phyloP scores from a whole-genome alignment of 768 basidiomycete genomes.

The Calvatia gigantea region DNA sequence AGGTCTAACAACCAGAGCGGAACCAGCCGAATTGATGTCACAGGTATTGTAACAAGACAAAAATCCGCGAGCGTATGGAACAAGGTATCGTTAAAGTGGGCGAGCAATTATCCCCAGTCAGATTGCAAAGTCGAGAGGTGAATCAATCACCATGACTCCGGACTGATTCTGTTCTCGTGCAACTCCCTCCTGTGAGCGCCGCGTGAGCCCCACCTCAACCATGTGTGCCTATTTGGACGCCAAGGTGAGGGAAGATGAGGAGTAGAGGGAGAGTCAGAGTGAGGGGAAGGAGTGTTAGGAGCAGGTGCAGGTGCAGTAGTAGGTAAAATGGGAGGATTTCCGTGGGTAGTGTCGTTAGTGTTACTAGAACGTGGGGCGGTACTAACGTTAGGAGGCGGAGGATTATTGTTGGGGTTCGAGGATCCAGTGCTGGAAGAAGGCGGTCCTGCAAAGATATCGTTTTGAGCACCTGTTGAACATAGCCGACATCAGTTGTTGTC shows the following conservation, averaged over 20 bases:
- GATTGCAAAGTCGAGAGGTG: neutral
- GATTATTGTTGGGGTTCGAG: neutral
- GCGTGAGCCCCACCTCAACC: neutral
- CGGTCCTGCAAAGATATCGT: conserved; percentile 3
- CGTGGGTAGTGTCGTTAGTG: neutral
- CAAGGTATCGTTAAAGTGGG: too few relatives aligned
- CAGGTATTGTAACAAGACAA: too few relatives aligned
- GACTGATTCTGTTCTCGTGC: neutral
- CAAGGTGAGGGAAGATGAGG: neutral
- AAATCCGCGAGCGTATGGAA: too few relatives aligned
- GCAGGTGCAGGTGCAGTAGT: neutral
- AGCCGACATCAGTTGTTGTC: too few relatives aligned
- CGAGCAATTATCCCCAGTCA: too few relatives aligned
- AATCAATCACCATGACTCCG: neutral
- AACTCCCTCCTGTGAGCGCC: neutral
- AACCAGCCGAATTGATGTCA: too few relatives aligned
- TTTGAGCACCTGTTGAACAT: conserved; percentile 9
- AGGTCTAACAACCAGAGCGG: too few relatives aligned
- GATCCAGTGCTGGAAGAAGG: neutral
- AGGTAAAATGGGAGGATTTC: neutral
- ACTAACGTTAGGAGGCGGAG: neutral
- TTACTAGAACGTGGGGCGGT: too few relatives aligned
- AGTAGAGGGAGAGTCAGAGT: neutral
- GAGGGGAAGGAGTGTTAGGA: neutral
- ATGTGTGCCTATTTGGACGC: neutral